Evolutionary conservation across 371 early-diverging fungal genomes (phyloP).

Genomic region (Chytridium lagenaria): DNA sequence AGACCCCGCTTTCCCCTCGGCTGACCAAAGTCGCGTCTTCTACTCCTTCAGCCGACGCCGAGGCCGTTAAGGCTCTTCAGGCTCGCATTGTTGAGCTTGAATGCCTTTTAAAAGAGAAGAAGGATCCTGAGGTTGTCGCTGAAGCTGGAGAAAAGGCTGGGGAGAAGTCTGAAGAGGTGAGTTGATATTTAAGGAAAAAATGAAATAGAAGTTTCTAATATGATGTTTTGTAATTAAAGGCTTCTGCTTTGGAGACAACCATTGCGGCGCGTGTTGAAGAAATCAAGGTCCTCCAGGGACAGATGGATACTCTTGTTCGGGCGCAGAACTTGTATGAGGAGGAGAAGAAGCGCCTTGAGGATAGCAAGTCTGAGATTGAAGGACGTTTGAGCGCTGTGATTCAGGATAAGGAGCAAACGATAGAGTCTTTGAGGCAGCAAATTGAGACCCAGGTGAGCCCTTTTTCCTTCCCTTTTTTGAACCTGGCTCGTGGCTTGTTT

Average conservation of each 20-base stretch:
- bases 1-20: too few relatives aligned
- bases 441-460: conserved; percentile 23
- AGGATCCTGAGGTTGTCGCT: not conserved
- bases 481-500: not conserved
- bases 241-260: conserved; percentile 1
- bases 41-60: not conserved
- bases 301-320: conserved; percentile 12
- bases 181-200: too few relatives aligned
- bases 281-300: conserved; percentile 10
- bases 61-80: not conserved
- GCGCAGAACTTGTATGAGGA: conserved; percentile 9
- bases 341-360: conserved; percentile 11
- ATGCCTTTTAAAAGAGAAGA: not conserved
- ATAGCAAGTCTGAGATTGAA: conserved; percentile 4
- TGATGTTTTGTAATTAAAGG: not conserved
- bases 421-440: conserved; percentile 16
- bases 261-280: not conserved
- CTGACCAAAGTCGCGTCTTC: not conserved
- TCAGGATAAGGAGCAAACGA: conserved; percentile 22
- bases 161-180: too few relatives aligned
- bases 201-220: not conserved
- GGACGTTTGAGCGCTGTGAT: conserved; percentile 12
- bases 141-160: not conserved
- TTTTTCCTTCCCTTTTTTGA: not conserved
- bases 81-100: conserved; percentile 15